Conservation (phyloP, 352 stramenopile genomes). For the Peronospora destructor region DNA sequence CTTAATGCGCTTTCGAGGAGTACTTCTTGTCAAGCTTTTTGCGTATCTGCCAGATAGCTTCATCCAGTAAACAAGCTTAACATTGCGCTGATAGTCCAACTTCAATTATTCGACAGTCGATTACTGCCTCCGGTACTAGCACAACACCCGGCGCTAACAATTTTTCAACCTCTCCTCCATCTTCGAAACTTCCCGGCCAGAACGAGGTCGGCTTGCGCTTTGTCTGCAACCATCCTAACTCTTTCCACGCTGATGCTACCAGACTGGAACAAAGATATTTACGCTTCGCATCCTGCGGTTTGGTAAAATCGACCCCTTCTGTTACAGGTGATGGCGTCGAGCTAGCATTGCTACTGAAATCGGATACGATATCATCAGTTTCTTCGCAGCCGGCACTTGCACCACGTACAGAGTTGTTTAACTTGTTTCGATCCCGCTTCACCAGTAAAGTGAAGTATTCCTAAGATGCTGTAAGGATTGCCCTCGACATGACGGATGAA, state of each 20-base stretch:
- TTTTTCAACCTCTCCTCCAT: slow-evolving; percentile 65
- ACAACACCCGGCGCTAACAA: slow-evolving; percentile 37
- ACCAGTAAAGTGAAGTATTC: slow-evolving; percentile 48
- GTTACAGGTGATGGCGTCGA: slow-evolving; percentile 16
- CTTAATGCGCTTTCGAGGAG: slow-evolving; percentile 72
- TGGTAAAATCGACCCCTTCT: slow-evolving; percentile 3
- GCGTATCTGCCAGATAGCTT: neutral
- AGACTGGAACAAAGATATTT: slow-evolving; percentile 87
- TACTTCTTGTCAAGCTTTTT: slow-evolving; percentile 40
- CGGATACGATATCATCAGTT: slow-evolving; percentile 10
- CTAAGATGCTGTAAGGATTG: slow-evolving; percentile 81
- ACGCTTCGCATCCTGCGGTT: slow-evolving; percentile 30
- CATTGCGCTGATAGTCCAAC: slow-evolving; percentile 51
- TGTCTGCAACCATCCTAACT: slow-evolving; percentile 69
- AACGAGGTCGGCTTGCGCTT: slow-evolving; percentile 68
- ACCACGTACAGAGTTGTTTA: slow-evolving; percentile 6
- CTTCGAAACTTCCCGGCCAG: slow-evolving; percentile 80
- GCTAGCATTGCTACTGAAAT: slow-evolving; percentile 17
- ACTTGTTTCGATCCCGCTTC: slow-evolving; percentile 41
- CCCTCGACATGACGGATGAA: slow-evolving; percentile 71
- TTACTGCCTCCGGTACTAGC: slow-evolving; percentile 51
- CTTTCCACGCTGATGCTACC: slow-evolving; percentile 67
- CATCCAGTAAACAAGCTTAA: slow-evolving; percentile 4
- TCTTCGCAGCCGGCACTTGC: slow-evolving; percentile 8
- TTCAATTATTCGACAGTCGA: slow-evolving; percentile 81